phyloP scores from a whole-genome alignment of 495 filamentous ascomycete species.

The Penicillium alfredii region DNA sequence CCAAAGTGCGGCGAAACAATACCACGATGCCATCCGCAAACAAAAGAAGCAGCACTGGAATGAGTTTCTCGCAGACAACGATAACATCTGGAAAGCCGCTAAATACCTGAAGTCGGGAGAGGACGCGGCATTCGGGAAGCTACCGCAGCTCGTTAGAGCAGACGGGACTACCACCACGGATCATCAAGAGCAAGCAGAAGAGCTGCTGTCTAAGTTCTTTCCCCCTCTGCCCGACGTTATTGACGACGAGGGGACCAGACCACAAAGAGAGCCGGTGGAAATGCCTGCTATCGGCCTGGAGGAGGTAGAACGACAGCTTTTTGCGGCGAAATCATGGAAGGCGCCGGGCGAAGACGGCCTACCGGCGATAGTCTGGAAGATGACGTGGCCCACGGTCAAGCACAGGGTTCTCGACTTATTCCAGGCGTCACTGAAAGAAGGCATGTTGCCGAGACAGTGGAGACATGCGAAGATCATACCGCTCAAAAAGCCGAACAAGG shows the following conservation, averaged over 20 bases:
- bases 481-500: slow-evolving; percentile 25
- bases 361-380: slow-evolving; percentile 25
- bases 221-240: slow-evolving; percentile 16
- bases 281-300: slow-evolving; percentile 18
- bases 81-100: slow-evolving; percentile 24
- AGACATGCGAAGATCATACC: slow-evolving; percentile 18
- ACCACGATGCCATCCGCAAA: slow-evolving; percentile 17
- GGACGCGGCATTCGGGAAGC: slow-evolving; percentile 12
- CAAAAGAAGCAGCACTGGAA: slow-evolving; percentile 26
- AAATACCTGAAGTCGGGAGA: slow-evolving; percentile 19
- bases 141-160: slow-evolving; percentile 14
- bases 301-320: slow-evolving; percentile 18
- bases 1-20: slow-evolving; percentile 16
- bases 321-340: slow-evolving; percentile 13
- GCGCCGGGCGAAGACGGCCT: too few species aligned
- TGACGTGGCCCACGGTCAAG: slow-evolving; percentile 25
- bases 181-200: slow-evolving; percentile 19
- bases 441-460: slow-evolving; percentile 10
- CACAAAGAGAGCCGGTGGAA: slow-evolving; percentile 14
- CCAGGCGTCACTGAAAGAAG: slow-evolving; percentile 12
- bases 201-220: slow-evolving; percentile 24
- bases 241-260: slow-evolving; percentile 16
- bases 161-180: slow-evolving; percentile 14
- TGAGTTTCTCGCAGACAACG: slow-evolving; percentile 20
- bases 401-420: slow-evolving; percentile 17